phyloP scores from a whole-genome alignment of 2,329 filamentous ascomycete genomes.

The Diaporthe citri region DNA sequence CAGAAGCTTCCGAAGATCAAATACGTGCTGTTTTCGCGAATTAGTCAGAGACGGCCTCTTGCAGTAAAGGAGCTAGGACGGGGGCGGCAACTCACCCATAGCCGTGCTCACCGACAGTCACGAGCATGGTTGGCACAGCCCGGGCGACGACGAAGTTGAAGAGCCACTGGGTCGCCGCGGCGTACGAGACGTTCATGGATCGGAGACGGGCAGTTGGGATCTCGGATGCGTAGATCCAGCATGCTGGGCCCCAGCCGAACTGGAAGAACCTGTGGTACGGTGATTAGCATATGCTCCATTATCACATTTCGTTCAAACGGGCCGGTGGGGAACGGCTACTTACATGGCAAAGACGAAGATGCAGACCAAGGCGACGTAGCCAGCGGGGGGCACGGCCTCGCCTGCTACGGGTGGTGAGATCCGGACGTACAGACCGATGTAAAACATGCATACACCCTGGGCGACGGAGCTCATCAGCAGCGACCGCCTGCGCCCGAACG shows the following conservation, averaged over 20 bases:
- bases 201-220: conserved; percentile 71
- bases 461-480: conserved; percentile 66
- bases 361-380: conserved; percentile 67
- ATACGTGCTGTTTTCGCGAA: conserved; percentile 61
- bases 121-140: conserved; percentile 72
- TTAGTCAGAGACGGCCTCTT: neutral
- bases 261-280: conserved; percentile 62
- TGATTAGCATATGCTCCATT: neutral
- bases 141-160: conserved; percentile 75
- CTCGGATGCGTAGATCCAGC: conserved; percentile 74
- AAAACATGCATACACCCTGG: conserved; percentile 63
- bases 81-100: conserved; percentile 49
- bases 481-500: conserved; percentile 66
- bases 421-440: conserved; percentile 72
- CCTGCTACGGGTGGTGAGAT: conserved; percentile 52
- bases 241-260: conserved; percentile 73
- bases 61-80: neutral
- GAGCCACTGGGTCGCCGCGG: conserved; percentile 72
- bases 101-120: conserved; percentile 50
- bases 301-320: no score
- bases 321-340: neutral
- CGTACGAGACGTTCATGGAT: conserved; percentile 70
- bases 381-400: conserved; percentile 60
- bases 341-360: conserved; percentile 72
- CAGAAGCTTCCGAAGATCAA: conserved; percentile 75